phyloP scores from a whole-genome alignment of 2,329 filamentous ascomycete species.

The Balansia obtecta region DNA sequence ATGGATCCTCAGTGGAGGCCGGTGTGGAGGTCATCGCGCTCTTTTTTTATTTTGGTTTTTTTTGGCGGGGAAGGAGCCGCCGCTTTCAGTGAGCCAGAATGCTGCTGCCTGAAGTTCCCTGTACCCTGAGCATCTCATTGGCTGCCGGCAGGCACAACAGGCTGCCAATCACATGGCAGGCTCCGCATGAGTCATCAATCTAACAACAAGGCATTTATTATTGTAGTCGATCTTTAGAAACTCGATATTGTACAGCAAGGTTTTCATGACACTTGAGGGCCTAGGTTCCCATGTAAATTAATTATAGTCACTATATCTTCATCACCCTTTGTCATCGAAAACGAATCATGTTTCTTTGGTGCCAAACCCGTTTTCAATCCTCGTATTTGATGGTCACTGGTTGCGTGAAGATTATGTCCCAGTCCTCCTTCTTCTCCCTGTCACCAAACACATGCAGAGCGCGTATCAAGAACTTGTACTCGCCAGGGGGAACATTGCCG shows the following conservation, averaged over 20 bases:
- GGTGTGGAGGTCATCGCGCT: not conserved
- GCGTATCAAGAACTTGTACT: constrained; percentile 36
- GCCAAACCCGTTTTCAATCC: not conserved
- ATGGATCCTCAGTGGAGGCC: not conserved
- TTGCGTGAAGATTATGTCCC: constrained; percentile 30
- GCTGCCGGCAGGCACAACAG: not conserved
- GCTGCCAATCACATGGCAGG: not conserved
- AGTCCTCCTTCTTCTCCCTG: constrained; percentile 28
- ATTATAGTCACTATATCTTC: not conserved
- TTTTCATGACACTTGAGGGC: no score
- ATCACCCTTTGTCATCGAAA: not conserved
- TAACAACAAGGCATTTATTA: no score
- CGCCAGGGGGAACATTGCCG: constrained; percentile 36
- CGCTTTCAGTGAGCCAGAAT: constrained; percentile 2
- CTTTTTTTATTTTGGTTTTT: not conserved
- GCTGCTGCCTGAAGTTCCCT: constrained; percentile 9
- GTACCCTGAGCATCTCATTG: not conserved
- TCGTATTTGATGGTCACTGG: constrained; percentile 33
- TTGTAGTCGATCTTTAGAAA: no score
- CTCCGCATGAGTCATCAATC: no score
- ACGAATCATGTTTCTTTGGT: not conserved
- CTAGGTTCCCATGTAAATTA: no score
- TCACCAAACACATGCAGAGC: constrained; percentile 41
- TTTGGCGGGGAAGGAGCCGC: constrained; percentile 1
- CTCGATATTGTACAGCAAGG: no score